Evolutionary conservation across 202 grass and related monocot species (phyloP).

Genomic region (Saccharum hybrid): DNA sequence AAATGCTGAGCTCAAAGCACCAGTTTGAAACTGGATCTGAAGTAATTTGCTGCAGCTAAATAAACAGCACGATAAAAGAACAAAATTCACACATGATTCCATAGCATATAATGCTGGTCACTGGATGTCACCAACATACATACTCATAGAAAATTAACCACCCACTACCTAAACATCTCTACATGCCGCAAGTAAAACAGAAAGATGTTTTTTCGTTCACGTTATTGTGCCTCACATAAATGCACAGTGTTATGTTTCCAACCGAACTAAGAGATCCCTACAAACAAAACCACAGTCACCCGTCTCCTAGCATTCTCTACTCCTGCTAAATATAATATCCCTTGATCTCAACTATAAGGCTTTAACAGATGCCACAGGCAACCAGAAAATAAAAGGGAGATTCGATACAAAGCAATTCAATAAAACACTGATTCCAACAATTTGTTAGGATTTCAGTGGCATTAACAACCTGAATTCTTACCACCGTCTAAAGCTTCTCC

Average conservation of each 20-base stretch:
- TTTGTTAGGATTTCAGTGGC: not conserved
- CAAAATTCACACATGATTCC: not conserved
- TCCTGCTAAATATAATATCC: not conserved
- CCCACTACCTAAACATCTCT: not conserved
- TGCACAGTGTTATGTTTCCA: not conserved
- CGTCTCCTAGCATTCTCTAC: not conserved
- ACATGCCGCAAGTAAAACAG: not conserved
- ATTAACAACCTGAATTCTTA: not conserved
- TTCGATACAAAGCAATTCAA: not conserved
- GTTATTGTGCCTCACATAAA: not conserved
- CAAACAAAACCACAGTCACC: not conserved
- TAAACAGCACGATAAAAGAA: not conserved
- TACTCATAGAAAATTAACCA: not conserved
- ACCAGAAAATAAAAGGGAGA: not conserved
- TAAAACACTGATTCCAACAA: not conserved
- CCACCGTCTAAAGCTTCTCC: not conserved
- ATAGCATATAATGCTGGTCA: constrained; percentile 10
- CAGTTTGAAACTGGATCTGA: not conserved
- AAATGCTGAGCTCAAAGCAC: constrained; percentile 15
- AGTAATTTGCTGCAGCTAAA: not conserved
- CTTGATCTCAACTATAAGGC: not conserved
- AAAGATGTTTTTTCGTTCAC: not conserved
- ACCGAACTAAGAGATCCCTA: not conserved
- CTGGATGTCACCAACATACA: not conserved
- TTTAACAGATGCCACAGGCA: not conserved